Percentiles rank a stretch among this genome's conserved stretches.
These are phyloP conservation scores for Oryza rufipogon DNA, from an alignment of 176 grass and related monocot species.

Conservation along the genomic window DNA sequence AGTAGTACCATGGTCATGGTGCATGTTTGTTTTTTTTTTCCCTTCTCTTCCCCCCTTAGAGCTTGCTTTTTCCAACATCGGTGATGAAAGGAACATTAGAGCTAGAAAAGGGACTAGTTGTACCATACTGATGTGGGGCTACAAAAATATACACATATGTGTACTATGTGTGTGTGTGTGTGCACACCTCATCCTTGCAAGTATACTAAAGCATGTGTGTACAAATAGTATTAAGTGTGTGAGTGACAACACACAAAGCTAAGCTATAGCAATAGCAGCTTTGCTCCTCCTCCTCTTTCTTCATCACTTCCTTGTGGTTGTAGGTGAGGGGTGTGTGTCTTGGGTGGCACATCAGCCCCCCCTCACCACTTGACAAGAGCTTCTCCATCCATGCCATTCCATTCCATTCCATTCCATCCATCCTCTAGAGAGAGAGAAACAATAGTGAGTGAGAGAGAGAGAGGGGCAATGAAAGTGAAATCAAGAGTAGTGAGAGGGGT, in stretches of 20 bases:
- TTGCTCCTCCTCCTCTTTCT: neutral
- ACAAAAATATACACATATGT: conserved; percentile 2
- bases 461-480: neutral
- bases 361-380: conserved; percentile 50
- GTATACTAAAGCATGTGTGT: neutral
- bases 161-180: neutral
- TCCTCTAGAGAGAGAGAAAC: conserved; percentile 23
- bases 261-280: neutral
- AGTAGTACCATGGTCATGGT: conserved; percentile 18
- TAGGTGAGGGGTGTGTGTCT: conserved; percentile 68
- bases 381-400: neutral
- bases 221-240: conserved; percentile 20
- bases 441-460: neutral
- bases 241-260: conserved; percentile 14
- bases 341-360: conserved; percentile 55
- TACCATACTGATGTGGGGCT: conserved; percentile 57
- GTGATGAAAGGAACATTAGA: conserved; percentile 59
- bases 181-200: neutral
- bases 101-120: conserved; percentile 54
- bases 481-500: conserved; percentile 14
- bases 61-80: conserved; percentile 57
- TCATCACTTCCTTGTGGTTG: neutral
- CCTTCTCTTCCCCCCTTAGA: neutral
- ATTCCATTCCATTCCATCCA: neutral
- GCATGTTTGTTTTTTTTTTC: conserved; percentile 15